Evolutionary conservation across 2,329 filamentous ascomycete species (phyloP).

Genomic region (Botrytis fabae): DNA sequence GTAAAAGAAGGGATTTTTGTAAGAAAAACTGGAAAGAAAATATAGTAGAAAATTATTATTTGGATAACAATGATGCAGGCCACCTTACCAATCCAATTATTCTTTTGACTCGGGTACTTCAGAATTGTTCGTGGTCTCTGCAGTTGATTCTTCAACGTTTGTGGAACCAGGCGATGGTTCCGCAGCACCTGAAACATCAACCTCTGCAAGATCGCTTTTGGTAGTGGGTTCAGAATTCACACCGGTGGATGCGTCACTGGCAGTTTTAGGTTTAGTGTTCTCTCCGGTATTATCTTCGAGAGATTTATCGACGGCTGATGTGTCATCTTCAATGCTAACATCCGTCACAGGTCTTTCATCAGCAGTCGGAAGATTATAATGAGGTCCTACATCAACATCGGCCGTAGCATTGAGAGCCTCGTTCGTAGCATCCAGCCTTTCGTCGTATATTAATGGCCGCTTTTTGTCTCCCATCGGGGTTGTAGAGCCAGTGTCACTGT

Average conservation of each 20-base stretch:
- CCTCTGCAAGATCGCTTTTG: not conserved
- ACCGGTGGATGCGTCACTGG: not conserved
- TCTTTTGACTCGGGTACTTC: not conserved
- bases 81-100: not conserved
- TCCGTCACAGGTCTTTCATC: constrained; percentile 9
- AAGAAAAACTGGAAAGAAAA: not conserved
- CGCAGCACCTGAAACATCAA: not conserved
- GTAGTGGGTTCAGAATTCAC: too few relatives aligned
- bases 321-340: not conserved
- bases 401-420: not conserved
- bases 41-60: not conserved
- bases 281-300: not conserved
- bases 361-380: not conserved
- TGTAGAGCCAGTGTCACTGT: not conserved
- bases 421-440: not conserved
- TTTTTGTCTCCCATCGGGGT: not conserved
- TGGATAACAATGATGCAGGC: not conserved
- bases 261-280: not conserved
- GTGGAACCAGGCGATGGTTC: not conserved
- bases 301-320: not conserved
- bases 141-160: not conserved
- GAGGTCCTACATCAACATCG: not conserved
- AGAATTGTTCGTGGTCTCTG: not conserved
- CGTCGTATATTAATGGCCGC: constrained; percentile 10
- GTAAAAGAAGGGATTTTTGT: not conserved